phyloP scores from a whole-genome alignment of 202 grass and related monocot genomes.

The Digitaria exilis region DNA sequence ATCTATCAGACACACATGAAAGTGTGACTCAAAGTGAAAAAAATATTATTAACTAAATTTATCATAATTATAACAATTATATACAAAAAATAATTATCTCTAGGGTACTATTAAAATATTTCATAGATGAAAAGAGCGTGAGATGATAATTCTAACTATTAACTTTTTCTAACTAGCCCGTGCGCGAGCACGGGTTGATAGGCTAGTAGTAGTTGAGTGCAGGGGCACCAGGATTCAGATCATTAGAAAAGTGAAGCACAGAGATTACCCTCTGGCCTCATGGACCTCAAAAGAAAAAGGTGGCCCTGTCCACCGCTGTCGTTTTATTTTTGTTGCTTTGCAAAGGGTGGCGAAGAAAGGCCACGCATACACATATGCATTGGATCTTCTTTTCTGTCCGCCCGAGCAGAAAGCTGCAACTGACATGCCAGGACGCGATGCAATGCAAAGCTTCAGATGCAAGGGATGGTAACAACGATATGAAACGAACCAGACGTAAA shows the following conservation, averaged over 20 bases:
- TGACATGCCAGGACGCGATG: neutral
- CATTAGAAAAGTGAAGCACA: slow-evolving; percentile 33
- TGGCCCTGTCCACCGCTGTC: slow-evolving; percentile 31
- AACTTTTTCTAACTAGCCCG: too few relatives aligned
- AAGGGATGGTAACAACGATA: slow-evolving; percentile 55
- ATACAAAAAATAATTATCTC: too few relatives aligned
- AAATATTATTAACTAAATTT: too few relatives aligned
- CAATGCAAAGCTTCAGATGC: slow-evolving; percentile 27
- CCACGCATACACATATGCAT: slow-evolving; percentile 15
- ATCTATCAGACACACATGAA: too few relatives aligned
- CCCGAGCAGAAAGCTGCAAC: slow-evolving; percentile 29
- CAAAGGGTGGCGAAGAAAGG: slow-evolving; percentile 11
- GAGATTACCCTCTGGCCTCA: neutral
- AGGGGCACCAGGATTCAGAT: neutral
- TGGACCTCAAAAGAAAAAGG: slow-evolving; percentile 36
- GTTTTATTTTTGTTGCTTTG: slow-evolving; percentile 60
- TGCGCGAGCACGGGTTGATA: too few relatives aligned
- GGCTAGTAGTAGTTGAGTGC: too few relatives aligned
- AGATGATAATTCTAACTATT: too few relatives aligned
- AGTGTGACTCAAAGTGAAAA: too few relatives aligned
- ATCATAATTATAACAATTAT: too few relatives aligned
- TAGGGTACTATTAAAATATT: too few relatives aligned
- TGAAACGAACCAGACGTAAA: slow-evolving; percentile 51
- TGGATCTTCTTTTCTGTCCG: slow-evolving; percentile 50
- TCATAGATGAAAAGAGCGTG: too few relatives aligned